Evolutionary conservation across 2,329 filamentous ascomycete species (phyloP).

Genomic region (Xylariaceae sp.): DNA sequence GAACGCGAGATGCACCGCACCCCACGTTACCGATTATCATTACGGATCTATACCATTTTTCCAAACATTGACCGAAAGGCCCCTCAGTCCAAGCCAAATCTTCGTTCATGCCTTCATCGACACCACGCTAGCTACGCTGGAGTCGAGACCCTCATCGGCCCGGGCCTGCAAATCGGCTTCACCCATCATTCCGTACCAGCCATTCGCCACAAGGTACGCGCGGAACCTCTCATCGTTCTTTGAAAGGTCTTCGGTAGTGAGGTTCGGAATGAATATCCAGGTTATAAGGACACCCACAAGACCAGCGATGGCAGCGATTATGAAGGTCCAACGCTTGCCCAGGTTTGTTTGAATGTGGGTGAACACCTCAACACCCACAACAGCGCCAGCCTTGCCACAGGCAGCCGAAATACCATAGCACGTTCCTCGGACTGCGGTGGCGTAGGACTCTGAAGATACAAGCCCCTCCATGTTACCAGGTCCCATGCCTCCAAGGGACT

Average conservation of each 20-base stretch:
- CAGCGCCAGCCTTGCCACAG: constrained; percentile 9
- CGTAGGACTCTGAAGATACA: constrained; percentile 10
- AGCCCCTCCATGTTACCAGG: constrained; percentile 14
- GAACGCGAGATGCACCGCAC: too few species aligned
- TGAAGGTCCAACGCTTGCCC: constrained; percentile 15
- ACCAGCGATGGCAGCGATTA: constrained; percentile 12
- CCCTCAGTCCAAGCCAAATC: too few species aligned
- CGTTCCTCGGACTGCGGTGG: constrained; percentile 10
- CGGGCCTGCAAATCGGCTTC: constrained; percentile 5
- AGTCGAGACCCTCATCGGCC: background rate
- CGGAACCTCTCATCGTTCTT: constrained; percentile 12
- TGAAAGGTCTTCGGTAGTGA: constrained; percentile 8
- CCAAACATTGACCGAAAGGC: too few species aligned
- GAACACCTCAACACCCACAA: constrained; percentile 11
- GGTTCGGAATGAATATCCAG: constrained; percentile 11
- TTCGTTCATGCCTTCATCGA: too few species aligned
- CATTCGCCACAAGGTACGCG: constrained; percentile 10
- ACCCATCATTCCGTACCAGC: constrained; percentile 11
- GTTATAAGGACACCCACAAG: constrained; percentile 7
- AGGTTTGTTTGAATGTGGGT: constrained; percentile 10
- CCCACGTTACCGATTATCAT: too few species aligned
- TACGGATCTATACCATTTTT: too few species aligned
- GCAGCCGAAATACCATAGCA: constrained; percentile 15
- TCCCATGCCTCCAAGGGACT: constrained; percentile 11
- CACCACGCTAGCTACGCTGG: too few species aligned